These are phyloP conservation scores for Solanum aculeatissimum DNA, from an alignment of 305 asterid species.

Conservation along the genomic window DNA sequence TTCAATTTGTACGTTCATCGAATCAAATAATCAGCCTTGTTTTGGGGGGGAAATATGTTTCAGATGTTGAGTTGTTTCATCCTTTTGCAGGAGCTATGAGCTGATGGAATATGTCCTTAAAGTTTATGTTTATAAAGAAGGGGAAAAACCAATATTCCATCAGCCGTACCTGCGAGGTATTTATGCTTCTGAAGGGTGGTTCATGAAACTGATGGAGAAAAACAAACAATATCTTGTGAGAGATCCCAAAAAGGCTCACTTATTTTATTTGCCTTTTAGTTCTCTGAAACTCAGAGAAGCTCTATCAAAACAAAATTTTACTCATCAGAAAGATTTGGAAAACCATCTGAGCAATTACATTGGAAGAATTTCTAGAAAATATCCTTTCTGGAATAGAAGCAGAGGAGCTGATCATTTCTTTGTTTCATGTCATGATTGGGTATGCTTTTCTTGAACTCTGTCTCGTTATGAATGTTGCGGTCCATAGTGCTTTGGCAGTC, in stretches of 20 bases:
- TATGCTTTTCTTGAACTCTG: conserved; percentile 9
- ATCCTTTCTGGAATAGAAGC: conserved; percentile 37
- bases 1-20: not conserved
- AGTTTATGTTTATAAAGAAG: conserved; percentile 44
- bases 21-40: not conserved
- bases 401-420: conserved; percentile 39
- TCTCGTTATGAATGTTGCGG: not conserved
- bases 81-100: conserved; percentile 40
- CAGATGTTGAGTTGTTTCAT: not conserved
- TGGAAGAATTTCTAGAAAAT: conserved; percentile 20
- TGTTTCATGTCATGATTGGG: conserved; percentile 55
- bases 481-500: not conserved
- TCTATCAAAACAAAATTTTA: conserved; percentile 9
- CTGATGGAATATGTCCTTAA: conserved; percentile 43
- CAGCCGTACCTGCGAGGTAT: conserved; percentile 36
- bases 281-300: conserved; percentile 26
- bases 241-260: conserved; percentile 44
- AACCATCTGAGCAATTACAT: conserved; percentile 32
- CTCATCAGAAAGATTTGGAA: conserved; percentile 24
- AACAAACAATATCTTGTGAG: conserved; percentile 34
- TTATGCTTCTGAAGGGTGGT: conserved; percentile 65
- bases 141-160: conserved; percentile 51
- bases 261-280: conserved; percentile 49
- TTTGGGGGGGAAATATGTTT: not conserved
- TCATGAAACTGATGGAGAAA: conserved; percentile 44